Evolutionary conservation across 2,329 filamentous ascomycete species (phyloP), one percentile per base, ranked within the genome.

Genomic region (Aspergillus sp.): DNA sequence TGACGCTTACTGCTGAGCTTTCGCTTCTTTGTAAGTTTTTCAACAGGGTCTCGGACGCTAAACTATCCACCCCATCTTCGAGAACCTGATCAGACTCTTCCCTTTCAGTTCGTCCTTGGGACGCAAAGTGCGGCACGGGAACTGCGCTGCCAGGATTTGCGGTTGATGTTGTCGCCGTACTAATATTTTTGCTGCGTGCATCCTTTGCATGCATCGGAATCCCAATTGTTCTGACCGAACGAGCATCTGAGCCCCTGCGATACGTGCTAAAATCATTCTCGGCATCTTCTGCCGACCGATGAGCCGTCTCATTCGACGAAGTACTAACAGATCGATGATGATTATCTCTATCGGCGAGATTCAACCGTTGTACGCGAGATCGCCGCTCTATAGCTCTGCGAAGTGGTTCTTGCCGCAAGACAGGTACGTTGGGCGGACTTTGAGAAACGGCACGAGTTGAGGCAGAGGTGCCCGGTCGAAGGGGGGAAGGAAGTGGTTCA

Each of bases 31-130:
- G 78, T 49, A 86, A 67, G 31, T 78, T 84, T 54, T 81, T 78
- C 60, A 83, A 75, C 24, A 86, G 65, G 56, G 81, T 85, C 45
- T 80, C 77, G 8, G 82, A 84, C n/a, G 82, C 83, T 50, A 82
- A 67, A 58, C 75, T 78, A 48, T 77, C 75, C 56, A 66, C 71
- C 21, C 66, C 67, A 27, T 74, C 73, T 14, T 59, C 58, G 27
- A 57, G 57, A 49, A 63, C 55, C 48, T 57, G 59, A 39, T 69
- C 69, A 37, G 62, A 60, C 55, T 66, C 63, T 55, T 64, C 62
- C 31, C 67, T 64, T 55, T 55, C 73, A 8, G 63, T 56, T 23
- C 66, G 62, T 67, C 72, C 63, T 65, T 77, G 61, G 65, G 76
- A 68, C 66, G 80, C 61, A 73, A 86, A 84, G 66, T 84, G 81